Conservation (phyloP, 441 rosid genomes). For the Pelargonium myrrhifolium region DNA sequence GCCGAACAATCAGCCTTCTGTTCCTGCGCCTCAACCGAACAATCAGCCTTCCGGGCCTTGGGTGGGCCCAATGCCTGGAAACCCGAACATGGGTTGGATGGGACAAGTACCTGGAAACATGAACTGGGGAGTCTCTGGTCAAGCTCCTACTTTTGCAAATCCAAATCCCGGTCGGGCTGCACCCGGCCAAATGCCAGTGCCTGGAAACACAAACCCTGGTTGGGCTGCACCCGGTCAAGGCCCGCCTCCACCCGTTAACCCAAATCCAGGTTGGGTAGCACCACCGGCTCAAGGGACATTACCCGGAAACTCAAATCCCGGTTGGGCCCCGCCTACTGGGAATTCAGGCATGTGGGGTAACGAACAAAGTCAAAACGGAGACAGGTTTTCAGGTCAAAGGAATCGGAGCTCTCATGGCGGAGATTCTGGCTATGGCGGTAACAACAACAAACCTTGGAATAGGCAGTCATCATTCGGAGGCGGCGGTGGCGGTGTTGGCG, state of each 20-base stretch:
- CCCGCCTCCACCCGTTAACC: not conserved
- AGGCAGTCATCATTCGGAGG: constrained; percentile 51
- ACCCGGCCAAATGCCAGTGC: constrained; percentile 28
- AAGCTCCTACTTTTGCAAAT: constrained; percentile 36
- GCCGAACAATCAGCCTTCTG: constrained; percentile 37
- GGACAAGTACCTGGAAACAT: constrained; percentile 12
- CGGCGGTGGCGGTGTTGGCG: constrained; percentile 24
- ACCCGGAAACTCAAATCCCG: constrained; percentile 30
- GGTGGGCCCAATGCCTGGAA: constrained; percentile 37
- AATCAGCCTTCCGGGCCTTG: not conserved
- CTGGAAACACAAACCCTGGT: constrained; percentile 3
- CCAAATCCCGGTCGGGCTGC: constrained; percentile 40
- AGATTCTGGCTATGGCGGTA: constrained; percentile 49
- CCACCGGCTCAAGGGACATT: constrained; percentile 3
- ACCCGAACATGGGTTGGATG: constrained; percentile 36
- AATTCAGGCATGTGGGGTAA: constrained; percentile 46
- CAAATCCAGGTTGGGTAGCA: constrained; percentile 1
- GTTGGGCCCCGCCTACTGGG: constrained; percentile 33
- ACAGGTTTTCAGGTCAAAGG: constrained; percentile 32
- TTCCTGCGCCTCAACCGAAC: constrained; percentile 2
- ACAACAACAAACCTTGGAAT: constrained; percentile 44
- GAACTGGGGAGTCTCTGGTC: constrained; percentile 28
- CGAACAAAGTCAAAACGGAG: constrained; percentile 49
- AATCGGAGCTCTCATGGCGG: constrained; percentile 41
- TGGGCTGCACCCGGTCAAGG: constrained; percentile 4